Evolutionary conservation across 1,284 basidiomycete genomes (phyloP).

Genomic region (Moesziomyces sp.): DNA sequence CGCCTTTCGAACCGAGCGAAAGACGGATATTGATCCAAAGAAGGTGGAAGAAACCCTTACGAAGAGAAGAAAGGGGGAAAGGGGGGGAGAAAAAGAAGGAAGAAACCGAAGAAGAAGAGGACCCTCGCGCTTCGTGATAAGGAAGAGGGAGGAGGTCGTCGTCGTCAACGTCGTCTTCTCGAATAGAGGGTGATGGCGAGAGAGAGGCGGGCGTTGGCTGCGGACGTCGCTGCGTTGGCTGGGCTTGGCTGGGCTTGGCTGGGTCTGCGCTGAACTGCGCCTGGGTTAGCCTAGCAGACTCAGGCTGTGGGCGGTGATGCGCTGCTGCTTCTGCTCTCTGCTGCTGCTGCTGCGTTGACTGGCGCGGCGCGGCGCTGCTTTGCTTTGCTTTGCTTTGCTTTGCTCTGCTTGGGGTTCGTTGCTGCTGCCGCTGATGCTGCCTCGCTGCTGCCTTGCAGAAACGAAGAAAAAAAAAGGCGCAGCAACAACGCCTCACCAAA

Average conservation of each 20-base stretch:
- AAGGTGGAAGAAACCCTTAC: not conserved
- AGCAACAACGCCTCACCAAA: not conserved
- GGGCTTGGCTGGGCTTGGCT: no score
- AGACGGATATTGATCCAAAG: not conserved
- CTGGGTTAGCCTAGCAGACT: not conserved
- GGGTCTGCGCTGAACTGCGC: no score
- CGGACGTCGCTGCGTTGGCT: not conserved
- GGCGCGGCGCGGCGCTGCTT: no score
- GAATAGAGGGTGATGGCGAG: conserved; percentile 14
- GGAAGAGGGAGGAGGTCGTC: conserved; percentile 30
- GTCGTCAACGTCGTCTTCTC: conserved; percentile 4
- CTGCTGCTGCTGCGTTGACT: no score
- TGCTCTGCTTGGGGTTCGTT: no score
- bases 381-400: no score
- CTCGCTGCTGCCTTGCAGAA: not conserved
- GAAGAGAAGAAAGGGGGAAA: conserved; percentile 23
- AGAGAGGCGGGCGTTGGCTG: not conserved
- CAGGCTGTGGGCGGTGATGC: not conserved
- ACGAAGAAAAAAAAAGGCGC: conserved; percentile 1
- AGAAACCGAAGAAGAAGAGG: conserved; percentile 25
- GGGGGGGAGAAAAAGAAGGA: conserved; percentile 15
- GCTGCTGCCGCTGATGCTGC: not conserved
- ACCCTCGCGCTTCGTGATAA: conserved; percentile 21
- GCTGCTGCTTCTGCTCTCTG: not conserved
- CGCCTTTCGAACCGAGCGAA: not conserved